These are phyloP conservation scores for Coemansia sp. DNA, from an alignment of 192 early-diverging fungal species.

Conservation along the genomic window DNA sequence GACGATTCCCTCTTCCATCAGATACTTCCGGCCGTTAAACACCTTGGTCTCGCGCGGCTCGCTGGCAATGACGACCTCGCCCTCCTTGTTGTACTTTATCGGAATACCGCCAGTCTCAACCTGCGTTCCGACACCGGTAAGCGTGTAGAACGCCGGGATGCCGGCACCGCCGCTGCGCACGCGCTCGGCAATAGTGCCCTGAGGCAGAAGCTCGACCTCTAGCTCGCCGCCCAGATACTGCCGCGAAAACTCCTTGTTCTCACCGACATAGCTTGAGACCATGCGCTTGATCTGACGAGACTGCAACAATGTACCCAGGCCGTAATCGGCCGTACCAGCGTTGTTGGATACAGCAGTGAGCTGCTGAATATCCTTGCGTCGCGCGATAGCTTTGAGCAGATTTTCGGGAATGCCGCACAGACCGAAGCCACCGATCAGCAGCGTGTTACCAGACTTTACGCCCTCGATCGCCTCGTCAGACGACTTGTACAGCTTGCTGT, in stretches of 20 bases:
- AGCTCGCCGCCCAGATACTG: slow-evolving; percentile 80
- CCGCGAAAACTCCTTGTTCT: slow-evolving; percentile 79
- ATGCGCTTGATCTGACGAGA: slow-evolving; percentile 77
- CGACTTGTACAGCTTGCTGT: slow-evolving; percentile 61
- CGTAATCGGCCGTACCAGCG: slow-evolving; percentile 72
- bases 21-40: slow-evolving; percentile 65
- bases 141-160: slow-evolving; percentile 71
- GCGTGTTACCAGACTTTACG: slow-evolving; percentile 59
- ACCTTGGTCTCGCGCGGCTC: slow-evolving; percentile 65
- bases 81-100: slow-evolving; percentile 64
- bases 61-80: slow-evolving; percentile 56
- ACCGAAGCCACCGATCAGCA: slow-evolving; percentile 73
- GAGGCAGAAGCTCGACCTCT: slow-evolving; percentile 75
- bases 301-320: slow-evolving; percentile 66
- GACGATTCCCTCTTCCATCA: slow-evolving; percentile 76
- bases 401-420: slow-evolving; percentile 82
- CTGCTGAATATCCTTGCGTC: slow-evolving; percentile 61
- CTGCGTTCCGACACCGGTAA: slow-evolving; percentile 70
- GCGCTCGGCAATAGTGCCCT: slow-evolving; percentile 75
- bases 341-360: slow-evolving; percentile 78
- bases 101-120: slow-evolving; percentile 71
- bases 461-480: slow-evolving; percentile 64
- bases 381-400: slow-evolving; percentile 65
- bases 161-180: slow-evolving; percentile 72
- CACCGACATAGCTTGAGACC: slow-evolving; percentile 75